A percentile compares a stretch with the other conserved stretches of the same genome.
Conservation (phyloP, 306 rosid species). For the Sophora flavescens region DNA sequence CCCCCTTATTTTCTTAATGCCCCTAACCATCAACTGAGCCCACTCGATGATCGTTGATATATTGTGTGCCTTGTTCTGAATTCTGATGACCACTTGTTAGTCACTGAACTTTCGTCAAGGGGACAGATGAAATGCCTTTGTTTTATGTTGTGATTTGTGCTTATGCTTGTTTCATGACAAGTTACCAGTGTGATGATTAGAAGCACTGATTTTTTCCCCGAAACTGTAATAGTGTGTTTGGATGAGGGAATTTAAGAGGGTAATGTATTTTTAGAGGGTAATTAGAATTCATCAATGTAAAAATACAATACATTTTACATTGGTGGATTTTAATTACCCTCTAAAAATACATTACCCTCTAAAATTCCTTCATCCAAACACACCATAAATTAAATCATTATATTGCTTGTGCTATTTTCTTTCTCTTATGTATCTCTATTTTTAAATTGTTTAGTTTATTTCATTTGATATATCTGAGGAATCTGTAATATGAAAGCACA, state of each 20-base stretch:
- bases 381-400: conserved; percentile 4
- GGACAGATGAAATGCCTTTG: conserved; percentile 2
- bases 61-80: neutral
- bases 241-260: too few species aligned
- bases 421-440: neutral
- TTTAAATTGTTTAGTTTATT: neutral
- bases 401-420: neutral
- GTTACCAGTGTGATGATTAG: neutral
- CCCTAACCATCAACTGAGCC: conserved; percentile 15
- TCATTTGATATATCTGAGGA: conserved; percentile 17
- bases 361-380: too few species aligned
- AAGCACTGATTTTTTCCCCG: neutral
- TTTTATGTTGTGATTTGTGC: neutral
- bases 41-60: conserved; percentile 14
- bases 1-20: neutral
- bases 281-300: too few species aligned
- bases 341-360: too few species aligned
- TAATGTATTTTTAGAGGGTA: too few species aligned
- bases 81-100: neutral
- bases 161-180: neutral
- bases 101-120: conserved; percentile 12
- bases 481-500: conserved; percentile 23
- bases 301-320: too few species aligned
- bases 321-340: too few species aligned
- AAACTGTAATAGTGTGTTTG: too few species aligned